A percentile compares a stretch with the other conserved stretches of the same genome.
These are phyloP conservation scores for Dichomitus squalens DNA, from an alignment of 1,284 basidiomycete species.

Conservation along the genomic window DNA sequence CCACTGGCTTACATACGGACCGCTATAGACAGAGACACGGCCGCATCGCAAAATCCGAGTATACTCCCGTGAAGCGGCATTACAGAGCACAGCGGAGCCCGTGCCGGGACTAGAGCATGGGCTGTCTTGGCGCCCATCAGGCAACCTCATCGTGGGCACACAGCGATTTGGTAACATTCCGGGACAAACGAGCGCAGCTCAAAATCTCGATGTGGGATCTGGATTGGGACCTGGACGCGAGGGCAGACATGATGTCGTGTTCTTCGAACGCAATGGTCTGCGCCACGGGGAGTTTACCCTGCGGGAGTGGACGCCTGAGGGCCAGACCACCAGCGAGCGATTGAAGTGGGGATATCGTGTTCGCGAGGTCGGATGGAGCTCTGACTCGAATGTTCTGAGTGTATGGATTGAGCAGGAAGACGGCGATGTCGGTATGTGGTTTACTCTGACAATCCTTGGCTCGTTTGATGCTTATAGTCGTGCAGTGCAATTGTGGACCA, in stretches of 20 bases:
- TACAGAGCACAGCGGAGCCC: constrained; percentile 87
- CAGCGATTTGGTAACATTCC: constrained; percentile 67
- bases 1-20: neutral
- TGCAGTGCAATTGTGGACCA: constrained; percentile 93
- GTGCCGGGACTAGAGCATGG: constrained; percentile 83
- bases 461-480: neutral
- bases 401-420: constrained; percentile 80
- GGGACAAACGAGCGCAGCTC: neutral
- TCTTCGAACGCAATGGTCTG: constrained; percentile 95
- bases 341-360: constrained; percentile 68
- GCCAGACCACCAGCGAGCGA: constrained; percentile 1
- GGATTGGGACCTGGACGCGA: constrained; percentile 69
- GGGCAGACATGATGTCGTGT: constrained; percentile 86
- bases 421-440: constrained; percentile 62
- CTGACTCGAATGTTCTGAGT: constrained; percentile 85
- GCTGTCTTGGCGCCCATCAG: constrained; percentile 88
- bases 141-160: constrained; percentile 82
- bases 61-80: constrained; percentile 77
- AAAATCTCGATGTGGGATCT: constrained; percentile 44
- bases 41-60: constrained; percentile 68
- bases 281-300: constrained; percentile 89
- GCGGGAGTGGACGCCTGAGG: constrained; percentile 40
- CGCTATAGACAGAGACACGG: constrained; percentile 20
- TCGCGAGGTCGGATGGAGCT: constrained; percentile 84
- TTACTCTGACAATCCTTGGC: neutral